Conservation (phyloP, 1,284 basidiomycete species). For the Moniliella sp. region DNA sequence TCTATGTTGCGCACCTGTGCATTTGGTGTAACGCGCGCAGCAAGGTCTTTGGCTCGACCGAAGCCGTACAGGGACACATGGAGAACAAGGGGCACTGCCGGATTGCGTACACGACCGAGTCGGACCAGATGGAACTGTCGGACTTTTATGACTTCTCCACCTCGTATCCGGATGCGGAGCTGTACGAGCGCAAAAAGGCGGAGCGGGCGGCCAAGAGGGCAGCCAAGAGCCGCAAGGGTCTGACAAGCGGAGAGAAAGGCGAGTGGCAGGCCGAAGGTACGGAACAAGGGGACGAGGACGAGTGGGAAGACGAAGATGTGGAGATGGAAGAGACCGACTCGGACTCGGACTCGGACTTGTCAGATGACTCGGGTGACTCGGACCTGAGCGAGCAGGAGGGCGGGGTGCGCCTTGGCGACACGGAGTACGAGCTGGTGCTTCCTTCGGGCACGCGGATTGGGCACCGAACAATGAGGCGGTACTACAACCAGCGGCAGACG, state of each 20-base stretch:
- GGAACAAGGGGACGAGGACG: constrained; percentile 7
- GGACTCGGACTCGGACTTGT: constrained; percentile 5
- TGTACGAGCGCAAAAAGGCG: constrained; percentile 29
- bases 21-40: constrained; percentile 47
- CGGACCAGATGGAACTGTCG: constrained; percentile 63
- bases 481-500: constrained; percentile 51
- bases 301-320: constrained; percentile 34
- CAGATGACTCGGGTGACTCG: constrained; percentile 2
- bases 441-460: constrained; percentile 80
- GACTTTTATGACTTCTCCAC: constrained; percentile 80
- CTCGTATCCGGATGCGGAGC: constrained; percentile 45
- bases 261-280: constrained; percentile 9
- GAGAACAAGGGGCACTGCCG: constrained; percentile 54
- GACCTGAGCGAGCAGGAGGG: too few species aligned
- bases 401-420: constrained; percentile 31
- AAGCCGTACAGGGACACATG: constrained; percentile 29
- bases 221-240: constrained; percentile 26
- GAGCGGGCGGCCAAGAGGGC: too few species aligned
- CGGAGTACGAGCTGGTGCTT: constrained; percentile 66
- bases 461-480: constrained; percentile 63
- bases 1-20: constrained; percentile 76
- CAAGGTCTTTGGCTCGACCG: constrained; percentile 15
- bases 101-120: constrained; percentile 63
- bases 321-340: constrained; percentile 17
- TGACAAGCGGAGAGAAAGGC: constrained; percentile 6